Evolutionary conservation across 345 rosid genomes (phyloP), one percentile per base, ranked within the genome.

Genomic region (Ceriops decandra): DNA sequence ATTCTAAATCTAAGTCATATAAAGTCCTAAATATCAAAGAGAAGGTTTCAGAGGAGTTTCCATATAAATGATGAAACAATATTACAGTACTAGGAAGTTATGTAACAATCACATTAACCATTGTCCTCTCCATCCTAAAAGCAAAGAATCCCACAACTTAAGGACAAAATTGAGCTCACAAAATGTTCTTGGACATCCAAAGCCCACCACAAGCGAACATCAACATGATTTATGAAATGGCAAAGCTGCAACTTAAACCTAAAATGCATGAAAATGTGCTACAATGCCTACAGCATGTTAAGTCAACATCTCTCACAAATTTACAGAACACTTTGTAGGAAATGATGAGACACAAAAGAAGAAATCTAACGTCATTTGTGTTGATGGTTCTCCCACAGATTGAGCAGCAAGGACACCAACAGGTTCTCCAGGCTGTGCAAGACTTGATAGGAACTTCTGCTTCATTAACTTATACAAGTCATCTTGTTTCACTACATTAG

Each of bases 331-430:
- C 63, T 20, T 33, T 9, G 8, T 10, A 20, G 35, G 8, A 6
- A 46, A 26, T 24, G 1, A 72, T 70, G 35, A 57, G 64, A 36
- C n/a, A 71, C 32, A 72, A 13, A 64, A 62, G 49, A 72, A 70
- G 63, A 76, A 70, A 76, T 57, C 95, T 84, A 75, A 95, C 98
- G 99, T 91, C 99, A 95, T 95, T 74, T 95, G 99, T 68, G 99
- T 95, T 16, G 99, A 95, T 66, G 99, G 99, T 84, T 95, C 99
- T 76, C 99, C 99, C 6, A 95, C 99, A 76, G 99, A 95, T 67
- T 95, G 99, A 68, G 95, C 89, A 70, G 99, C 97, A 80, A 95
- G 95, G 76, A 95, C 87, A 72, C 99, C 99, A 64, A 95, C 96
- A 24, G 99, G 95, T 79, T 95, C 99, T 64, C 99, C 99, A 52